Percentiles rank a stretch among this genome's conserved stretches.
Conservation (phyloP, 2,329 filamentous ascomycete species). For the Colletotrichum agaves region DNA sequence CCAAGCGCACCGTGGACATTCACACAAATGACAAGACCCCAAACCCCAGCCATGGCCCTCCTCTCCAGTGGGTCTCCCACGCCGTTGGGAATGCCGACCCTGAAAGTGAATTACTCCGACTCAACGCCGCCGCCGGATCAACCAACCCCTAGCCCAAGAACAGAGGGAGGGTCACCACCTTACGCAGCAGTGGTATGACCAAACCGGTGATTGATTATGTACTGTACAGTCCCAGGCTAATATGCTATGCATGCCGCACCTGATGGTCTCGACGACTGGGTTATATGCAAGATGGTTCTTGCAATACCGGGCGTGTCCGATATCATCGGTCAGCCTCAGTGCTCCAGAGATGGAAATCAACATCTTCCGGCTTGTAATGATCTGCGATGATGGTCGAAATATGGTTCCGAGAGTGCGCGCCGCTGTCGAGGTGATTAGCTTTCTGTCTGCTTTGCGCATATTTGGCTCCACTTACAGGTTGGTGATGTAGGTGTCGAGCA, state of each 20-base stretch:
- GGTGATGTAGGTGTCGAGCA: constrained; percentile 85
- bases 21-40: constrained; percentile 6
- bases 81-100: constrained; percentile 28
- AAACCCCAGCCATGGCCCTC: constrained; percentile 16
- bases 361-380: constrained; percentile 80
- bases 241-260: constrained; percentile 26
- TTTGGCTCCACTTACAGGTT: constrained; percentile 65
- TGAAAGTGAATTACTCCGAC: constrained; percentile 12
- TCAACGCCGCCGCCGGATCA: constrained; percentile 25
- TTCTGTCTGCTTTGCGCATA: neutral
- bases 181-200: constrained; percentile 5
- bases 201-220: constrained; percentile 1
- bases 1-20: constrained; percentile 4
- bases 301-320: neutral
- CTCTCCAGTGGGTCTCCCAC: constrained; percentile 21
- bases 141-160: constrained; percentile 24
- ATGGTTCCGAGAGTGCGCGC: constrained; percentile 76
- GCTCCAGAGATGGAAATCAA: constrained; percentile 65
- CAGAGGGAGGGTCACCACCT: constrained; percentile 4
- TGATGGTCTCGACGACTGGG: constrained; percentile 15
- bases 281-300: constrained; percentile 32
- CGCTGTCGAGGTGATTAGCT: constrained; percentile 52
- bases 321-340: constrained; percentile 47
- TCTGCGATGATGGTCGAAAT: constrained; percentile 79
- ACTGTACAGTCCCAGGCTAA: constrained; percentile 24